Conservation (phyloP, 2,329 filamentous ascomycete species). For the Keithomyces neogunnii region DNA sequence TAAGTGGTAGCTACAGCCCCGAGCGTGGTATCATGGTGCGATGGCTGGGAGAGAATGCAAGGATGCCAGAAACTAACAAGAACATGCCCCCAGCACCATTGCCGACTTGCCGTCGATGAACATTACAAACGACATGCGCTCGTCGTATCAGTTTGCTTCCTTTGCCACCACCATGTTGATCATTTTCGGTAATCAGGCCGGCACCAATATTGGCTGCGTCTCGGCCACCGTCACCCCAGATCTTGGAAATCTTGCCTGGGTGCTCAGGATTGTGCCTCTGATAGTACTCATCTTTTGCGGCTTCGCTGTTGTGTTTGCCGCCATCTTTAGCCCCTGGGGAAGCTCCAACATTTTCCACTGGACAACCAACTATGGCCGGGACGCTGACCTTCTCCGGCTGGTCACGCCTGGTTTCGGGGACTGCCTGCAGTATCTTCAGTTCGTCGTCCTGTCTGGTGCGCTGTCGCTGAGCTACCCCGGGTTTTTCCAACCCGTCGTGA, state of each 20-base stretch:
- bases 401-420: slow-evolving; percentile 96
- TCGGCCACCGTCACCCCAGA: slow-evolving; percentile 77
- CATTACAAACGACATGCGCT: slow-evolving; percentile 64
- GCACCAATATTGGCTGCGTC: slow-evolving; percentile 67
- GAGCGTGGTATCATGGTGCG: too few relatives aligned
- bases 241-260: slow-evolving; percentile 60
- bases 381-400: slow-evolving; percentile 81
- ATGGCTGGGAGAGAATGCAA: too few relatives aligned
- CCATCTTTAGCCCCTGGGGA: slow-evolving; percentile 89
- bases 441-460: slow-evolving; percentile 78
- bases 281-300: slow-evolving; percentile 72
- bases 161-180: slow-evolving; percentile 67
- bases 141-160: slow-evolving; percentile 80
- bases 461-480: slow-evolving; percentile 85
- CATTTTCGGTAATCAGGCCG: slow-evolving; percentile 60
- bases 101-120: slow-evolving; percentile 61
- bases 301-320: slow-evolving; percentile 73
- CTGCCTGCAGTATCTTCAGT: slow-evolving; percentile 95
- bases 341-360: slow-evolving; percentile 84
- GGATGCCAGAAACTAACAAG: slow-evolving; percentile 10
- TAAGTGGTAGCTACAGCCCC: slow-evolving; percentile 4
- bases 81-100: slow-evolving; percentile 18
- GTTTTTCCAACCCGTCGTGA: slow-evolving; percentile 86
- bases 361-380: slow-evolving; percentile 96
- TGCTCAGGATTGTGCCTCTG: slow-evolving; percentile 69